Conservation (phyloP, 2,329 filamentous ascomycete genomes). For the Raffaelea deltoideospora region DNA sequence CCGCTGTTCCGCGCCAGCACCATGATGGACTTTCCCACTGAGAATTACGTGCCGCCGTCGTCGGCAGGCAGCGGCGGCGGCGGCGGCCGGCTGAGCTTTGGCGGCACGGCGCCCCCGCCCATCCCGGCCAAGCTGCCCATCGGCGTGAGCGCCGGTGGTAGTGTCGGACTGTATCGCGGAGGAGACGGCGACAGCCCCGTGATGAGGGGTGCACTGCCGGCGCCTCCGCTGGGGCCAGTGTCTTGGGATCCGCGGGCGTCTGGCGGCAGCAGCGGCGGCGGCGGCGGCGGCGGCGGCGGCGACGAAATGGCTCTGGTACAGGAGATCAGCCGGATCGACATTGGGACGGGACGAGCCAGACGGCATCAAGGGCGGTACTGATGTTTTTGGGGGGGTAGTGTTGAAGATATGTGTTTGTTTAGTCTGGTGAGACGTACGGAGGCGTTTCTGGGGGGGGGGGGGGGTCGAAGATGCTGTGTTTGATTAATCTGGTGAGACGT, state of each 20-base stretch:
- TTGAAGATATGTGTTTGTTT: no score
- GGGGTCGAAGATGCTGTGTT: no score
- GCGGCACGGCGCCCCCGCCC: constrained; percentile 31
- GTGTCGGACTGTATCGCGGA: no score
- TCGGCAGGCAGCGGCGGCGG: constrained; percentile 16
- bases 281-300: constrained; percentile 18
- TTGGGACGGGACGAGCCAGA: constrained; percentile 44
- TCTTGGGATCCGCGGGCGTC: constrained; percentile 2
- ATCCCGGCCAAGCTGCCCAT: constrained; percentile 59
- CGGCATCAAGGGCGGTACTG: constrained; percentile 20
- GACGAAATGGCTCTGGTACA: constrained; percentile 48
- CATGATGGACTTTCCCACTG: constrained; percentile 36
- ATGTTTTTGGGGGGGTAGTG: not conserved
- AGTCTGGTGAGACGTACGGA: no score
- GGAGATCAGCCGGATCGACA: constrained; percentile 55
- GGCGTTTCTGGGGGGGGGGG: no score
- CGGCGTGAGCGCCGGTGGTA: constrained; percentile 4
- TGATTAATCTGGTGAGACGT: no score
- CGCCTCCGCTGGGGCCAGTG: not conserved
- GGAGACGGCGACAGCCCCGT: constrained; percentile 10
- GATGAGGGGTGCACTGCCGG: constrained; percentile 18
- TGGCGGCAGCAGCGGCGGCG: constrained; percentile 5
- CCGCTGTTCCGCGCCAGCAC: no score
- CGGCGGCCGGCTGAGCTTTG: constrained; percentile 9
- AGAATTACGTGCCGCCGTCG: constrained; percentile 29